Conservation (phyloP, 1,284 basidiomycete genomes). For the Trametes hirsuta region DNA sequence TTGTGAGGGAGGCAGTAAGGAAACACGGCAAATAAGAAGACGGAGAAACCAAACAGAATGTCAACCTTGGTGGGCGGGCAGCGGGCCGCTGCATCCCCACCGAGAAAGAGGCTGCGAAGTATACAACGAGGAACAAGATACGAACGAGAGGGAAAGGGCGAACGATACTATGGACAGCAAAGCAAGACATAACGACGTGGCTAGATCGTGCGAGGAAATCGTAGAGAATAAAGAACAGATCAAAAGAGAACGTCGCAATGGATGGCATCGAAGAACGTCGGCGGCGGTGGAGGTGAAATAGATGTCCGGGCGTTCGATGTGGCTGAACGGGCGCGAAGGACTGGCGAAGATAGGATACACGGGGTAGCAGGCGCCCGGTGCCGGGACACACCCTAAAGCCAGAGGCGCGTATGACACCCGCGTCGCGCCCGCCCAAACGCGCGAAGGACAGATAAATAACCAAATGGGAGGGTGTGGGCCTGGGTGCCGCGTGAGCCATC, state of each 20-base stretch:
- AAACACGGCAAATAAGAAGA: background rate
- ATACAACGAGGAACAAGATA: background rate
- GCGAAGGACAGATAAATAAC: constrained; percentile 1
- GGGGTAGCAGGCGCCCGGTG: background rate
- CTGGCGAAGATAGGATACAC: constrained; percentile 1
- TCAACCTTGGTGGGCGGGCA: too few species aligned
- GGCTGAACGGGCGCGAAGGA: background rate
- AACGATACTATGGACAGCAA: constrained; percentile 22
- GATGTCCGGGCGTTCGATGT: background rate
- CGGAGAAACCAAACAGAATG: background rate
- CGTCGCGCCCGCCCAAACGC: background rate
- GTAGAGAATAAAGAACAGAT: background rate
- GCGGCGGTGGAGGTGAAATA: background rate
- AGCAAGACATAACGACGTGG: constrained; percentile 14
- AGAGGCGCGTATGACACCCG: too few species aligned
- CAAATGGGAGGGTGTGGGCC: background rate
- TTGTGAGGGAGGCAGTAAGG: background rate
- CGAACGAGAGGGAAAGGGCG: background rate
- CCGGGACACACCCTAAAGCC: background rate
- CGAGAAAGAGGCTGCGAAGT: background rate
- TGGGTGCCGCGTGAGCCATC: background rate
- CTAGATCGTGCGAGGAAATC: constrained; percentile 3
- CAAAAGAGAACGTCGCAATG: background rate
- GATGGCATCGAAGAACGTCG: background rate
- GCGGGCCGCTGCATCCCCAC: too few species aligned